phyloP scores from a whole-genome alignment of 2,329 filamentous ascomycete species.

The Alternaria sp. region DNA sequence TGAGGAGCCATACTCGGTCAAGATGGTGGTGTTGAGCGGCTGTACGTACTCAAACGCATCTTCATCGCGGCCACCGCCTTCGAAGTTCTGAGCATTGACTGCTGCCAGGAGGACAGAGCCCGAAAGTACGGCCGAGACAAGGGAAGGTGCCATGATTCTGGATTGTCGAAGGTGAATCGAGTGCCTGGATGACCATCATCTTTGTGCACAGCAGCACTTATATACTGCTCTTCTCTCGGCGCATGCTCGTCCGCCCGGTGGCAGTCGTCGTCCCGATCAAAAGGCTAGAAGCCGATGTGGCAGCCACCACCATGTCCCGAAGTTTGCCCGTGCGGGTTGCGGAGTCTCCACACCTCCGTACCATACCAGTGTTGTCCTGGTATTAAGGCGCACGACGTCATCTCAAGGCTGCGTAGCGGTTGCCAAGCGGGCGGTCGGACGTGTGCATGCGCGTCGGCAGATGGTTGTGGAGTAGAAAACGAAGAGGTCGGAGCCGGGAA shows the following conservation, averaged over 20 bases:
- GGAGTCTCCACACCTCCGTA: conserved; percentile 19
- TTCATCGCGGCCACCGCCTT: conserved; percentile 18
- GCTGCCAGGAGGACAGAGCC: conserved; percentile 28
- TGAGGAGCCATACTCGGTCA: conserved; percentile 37
- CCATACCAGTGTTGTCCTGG: conserved; percentile 20
- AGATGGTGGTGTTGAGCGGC: conserved; percentile 38
- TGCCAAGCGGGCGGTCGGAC: conserved; percentile 27
- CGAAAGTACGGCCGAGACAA: conserved; percentile 28
- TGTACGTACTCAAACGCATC: conserved; percentile 38
- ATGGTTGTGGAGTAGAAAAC: conserved; percentile 13
- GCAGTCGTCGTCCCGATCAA: background rate
- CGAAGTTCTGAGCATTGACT: conserved; percentile 35
- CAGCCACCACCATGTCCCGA: conserved; percentile 20
- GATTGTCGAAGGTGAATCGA: conserved; percentile 8
- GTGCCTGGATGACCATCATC: conserved; percentile 2
- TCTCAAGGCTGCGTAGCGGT: conserved; percentile 14
- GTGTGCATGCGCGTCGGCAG: conserved; percentile 22
- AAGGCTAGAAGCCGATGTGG: background rate
- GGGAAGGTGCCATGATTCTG: conserved; percentile 35
- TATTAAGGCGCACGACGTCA: conserved; percentile 8
- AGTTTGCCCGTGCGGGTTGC: conserved; percentile 26
- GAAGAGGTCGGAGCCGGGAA: conserved; percentile 2
- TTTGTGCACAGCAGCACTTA: conserved; percentile 14
- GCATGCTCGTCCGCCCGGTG: conserved; percentile 3
- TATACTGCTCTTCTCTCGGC: conserved; percentile 19